Base-by-base conservation (phyloP, 768 basidiomycete species). In the Gymnopilus dilepis region DNA sequence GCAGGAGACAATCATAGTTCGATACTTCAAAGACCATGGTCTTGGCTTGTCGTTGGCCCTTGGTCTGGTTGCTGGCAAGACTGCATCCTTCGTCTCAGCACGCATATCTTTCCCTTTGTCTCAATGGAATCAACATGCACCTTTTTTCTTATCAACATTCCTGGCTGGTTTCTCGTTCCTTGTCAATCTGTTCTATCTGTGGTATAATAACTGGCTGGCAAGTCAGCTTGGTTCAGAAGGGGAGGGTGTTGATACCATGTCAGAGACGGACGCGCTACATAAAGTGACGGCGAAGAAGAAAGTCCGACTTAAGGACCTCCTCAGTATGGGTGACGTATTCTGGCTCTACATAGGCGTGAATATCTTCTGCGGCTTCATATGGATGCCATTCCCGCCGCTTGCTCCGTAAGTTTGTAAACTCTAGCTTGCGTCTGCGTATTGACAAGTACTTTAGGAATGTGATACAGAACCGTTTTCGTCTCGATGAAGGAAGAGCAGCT, bases 311-410 rank as follows among this genome's bases (percentile, higher is more conserved):
- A 42, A 43, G 15, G 61, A 62, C 22, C 33, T 62, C 19, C 51
- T 62, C 7, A 58, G 31, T 30, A 62, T 62, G 61, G 61, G 61
- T 4, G 61, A 62, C 19, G 45, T 58, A 40, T 62, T 62, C 42
- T 62, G 61, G 61, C 33, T 62, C 4, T 62, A 62, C n/a, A 62
- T 62, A 24, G 56, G 41, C n/a, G 58, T 62, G 37, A 62, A 62
- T 37, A 42, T 62, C 3, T 62, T 62, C 28, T 62, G 61, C 30
- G 61, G 61, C 1, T 62, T 62, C 26, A 62, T 62, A 19, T 62
- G 61, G 61, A 58, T 52, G 12, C 61, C 61, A 6, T 62, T 62
- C n/a, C 56, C 56, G 21, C 61, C 42, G 47, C 56, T 62, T 41
- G 61, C 61, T n/a, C 61, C 61, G 61, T 62, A n/a, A 58, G 61